These are phyloP conservation scores for Haplographium delicatum DNA, from an alignment of 495 filamentous ascomycete genomes.

Conservation along the genomic window DNA sequence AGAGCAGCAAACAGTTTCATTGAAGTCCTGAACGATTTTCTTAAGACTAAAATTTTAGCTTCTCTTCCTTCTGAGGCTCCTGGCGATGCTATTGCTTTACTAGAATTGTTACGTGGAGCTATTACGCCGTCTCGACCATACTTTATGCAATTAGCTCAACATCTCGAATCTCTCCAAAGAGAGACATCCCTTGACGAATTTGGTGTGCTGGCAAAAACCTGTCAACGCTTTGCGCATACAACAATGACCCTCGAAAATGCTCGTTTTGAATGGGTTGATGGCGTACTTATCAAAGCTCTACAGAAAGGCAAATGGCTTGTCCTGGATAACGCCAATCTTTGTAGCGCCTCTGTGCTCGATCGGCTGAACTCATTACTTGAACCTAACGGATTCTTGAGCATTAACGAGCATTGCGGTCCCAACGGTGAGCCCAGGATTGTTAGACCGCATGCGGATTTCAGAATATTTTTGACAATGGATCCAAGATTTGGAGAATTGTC, in stretches of 20 bases:
- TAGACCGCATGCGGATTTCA: conserved; percentile 77
- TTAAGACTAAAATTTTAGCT: conserved; percentile 48
- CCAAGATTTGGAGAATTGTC: conserved; percentile 90
- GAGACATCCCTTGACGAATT: conserved; percentile 18
- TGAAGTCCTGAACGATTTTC: conserved; percentile 46
- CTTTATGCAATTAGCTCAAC: conserved; percentile 22
- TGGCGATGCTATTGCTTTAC: conserved; percentile 36
- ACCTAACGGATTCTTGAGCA: conserved; percentile 76
- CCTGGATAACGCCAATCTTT: conserved; percentile 95
- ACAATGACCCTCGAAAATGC: conserved; percentile 54
- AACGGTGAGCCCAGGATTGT: conserved; percentile 79
- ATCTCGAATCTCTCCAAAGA: conserved; percentile 3
- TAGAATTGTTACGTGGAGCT: conserved; percentile 31
- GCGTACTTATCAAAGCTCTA: conserved; percentile 80
- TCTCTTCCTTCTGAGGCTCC: conserved; percentile 40
- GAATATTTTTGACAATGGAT: conserved; percentile 93
- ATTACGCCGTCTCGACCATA: conserved; percentile 7
- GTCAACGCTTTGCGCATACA: conserved; percentile 34
- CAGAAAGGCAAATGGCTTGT: conserved; percentile 87
- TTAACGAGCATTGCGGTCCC: conserved; percentile 83
- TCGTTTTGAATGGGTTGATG: conserved; percentile 94
- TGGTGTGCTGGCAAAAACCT: conserved; percentile 17
- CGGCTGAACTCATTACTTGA: conserved; percentile 92
- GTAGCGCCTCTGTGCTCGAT: conserved; percentile 90
- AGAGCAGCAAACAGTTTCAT: conserved; percentile 56